Base-by-base conservation (phyloP, 2,329 filamentous ascomycete genomes). In the Amylocarpus encephaloides region DNA sequence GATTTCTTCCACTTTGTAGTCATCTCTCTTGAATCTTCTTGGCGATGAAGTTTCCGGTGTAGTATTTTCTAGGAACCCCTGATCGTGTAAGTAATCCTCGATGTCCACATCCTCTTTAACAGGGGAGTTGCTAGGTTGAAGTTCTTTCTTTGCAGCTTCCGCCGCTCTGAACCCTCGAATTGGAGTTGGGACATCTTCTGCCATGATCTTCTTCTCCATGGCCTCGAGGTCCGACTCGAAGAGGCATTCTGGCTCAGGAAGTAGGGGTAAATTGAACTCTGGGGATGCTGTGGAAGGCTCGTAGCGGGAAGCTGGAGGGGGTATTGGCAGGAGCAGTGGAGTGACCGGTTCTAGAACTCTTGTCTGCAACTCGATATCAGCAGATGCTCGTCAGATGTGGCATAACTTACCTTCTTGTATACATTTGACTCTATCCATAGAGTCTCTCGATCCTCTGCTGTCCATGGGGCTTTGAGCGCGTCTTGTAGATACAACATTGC, bases 71-170 rank as follows among this genome's bases (percentile, higher is more conserved):
- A 56, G 13, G 40, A 43, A 59, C 26, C 46, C 56, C 6, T 57
- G 43, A 26, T 58, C 51, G 2, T 52, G 49, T 34, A 58, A 62
- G 32, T 96, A 72, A 59, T 94, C 86, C 3, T 77, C 72, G 18
- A 95, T 77, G 56, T 83, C 86, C 12, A 83, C 73, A 6, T 77
- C 71, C 34, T 76, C 74, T n/a, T n/a, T 40, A 5, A 6, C 19
- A 3, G 16, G 38, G 18, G 38, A 19, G 10, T 5, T 19, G 32
- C 67, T 72, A 5, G 15, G 13, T 2, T 40, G 22, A n/a, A 15
- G 39, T 6, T 50, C 49, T 5, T 48, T 34, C 4, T 44, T 48
- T 2, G 49, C 49, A 6, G 41, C 38, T 6, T 48, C 22, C 26
- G 7, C 29, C 39, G 12, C 29, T 6, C 16, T 16, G 15, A 22